Evolutionary conservation across 257 asterid species (phyloP), one percentile per base, ranked within the genome.

Genomic region (Haberlea rhodopensis): DNA sequence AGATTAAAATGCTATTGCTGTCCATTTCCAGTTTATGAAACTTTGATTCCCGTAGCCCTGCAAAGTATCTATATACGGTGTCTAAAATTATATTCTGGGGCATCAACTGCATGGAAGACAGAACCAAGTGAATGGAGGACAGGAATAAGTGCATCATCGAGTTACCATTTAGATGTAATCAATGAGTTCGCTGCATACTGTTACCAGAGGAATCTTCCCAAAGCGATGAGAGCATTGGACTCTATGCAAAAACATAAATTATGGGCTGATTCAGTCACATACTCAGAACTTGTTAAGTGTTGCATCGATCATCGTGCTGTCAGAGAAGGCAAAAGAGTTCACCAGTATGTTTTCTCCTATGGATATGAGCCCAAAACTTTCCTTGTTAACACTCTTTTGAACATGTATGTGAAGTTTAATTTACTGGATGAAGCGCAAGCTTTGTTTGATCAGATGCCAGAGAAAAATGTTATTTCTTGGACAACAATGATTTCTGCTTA

Each of bases 301-400:
- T 91, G 98, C 71, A 74, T 87, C 62, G 75, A 90, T 43, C 76
- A 71, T 64, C 69, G 87, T 10, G 96, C 95, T 2, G 26, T 89
- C 49, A 69, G 74, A 61, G 80, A 82, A 46, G 97, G 95, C 8
- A 82, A 67, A 71, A 76, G 43, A 48, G 74, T 91, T 37, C 96
- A 87, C 62, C 72, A 34, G 26, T 95, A 89, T 61, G 76, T 91
- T 51, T 87, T 87, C 75, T 84, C 96, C 15, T 62, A 70, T 29
- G 95, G 92, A 27, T 89, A 91, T 26, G 78, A 76, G 54, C 98
- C 98, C 16, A 87, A 91, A 75, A 82, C 89, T 0, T 91, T 91
- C 77, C 86, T 89, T 11, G 24, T 84, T 34, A 91, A 91, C 73
- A 64, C 73, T 21, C 79, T 91, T 2, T 66, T 89, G 15, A 89